These are phyloP conservation scores for Pythium plurisporium DNA, from an alignment of 352 stramenopile species.

Conservation along the genomic window DNA sequence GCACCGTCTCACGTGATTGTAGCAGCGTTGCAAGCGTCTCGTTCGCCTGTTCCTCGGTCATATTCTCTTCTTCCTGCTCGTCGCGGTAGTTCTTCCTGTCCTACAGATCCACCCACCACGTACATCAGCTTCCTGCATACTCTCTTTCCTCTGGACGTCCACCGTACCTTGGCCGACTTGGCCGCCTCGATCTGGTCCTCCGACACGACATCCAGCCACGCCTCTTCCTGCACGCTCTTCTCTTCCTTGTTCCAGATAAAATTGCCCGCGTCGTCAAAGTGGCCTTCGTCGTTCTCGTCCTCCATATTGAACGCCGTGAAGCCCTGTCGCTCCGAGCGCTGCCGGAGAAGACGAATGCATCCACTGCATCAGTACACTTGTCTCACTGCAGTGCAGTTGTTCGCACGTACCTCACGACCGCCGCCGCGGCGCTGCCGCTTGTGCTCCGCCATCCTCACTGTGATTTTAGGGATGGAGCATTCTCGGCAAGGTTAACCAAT, in stretches of 20 bases:
- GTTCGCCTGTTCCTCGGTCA: constrained; percentile 58
- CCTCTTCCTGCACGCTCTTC: constrained; percentile 73
- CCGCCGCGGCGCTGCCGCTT: constrained; percentile 23
- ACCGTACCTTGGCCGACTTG: constrained; percentile 43
- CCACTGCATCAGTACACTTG: constrained; percentile 2
- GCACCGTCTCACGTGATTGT: constrained; percentile 63
- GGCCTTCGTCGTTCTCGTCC: constrained; percentile 80
- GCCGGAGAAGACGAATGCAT: constrained; percentile 5
- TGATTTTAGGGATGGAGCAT: neutral
- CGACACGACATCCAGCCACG: constrained; percentile 71
- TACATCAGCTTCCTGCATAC: neutral
- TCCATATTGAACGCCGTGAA: constrained; percentile 83
- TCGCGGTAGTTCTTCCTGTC: constrained; percentile 52
- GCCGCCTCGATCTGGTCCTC: constrained; percentile 70
- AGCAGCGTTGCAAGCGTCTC: constrained; percentile 51
- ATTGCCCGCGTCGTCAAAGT: constrained; percentile 76
- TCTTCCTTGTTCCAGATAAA: constrained; percentile 81
- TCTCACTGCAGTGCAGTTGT: no score
- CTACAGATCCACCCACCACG: constrained; percentile 8
- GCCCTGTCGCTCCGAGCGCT: constrained; percentile 23
- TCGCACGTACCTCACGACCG: neutral
- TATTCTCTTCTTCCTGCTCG: constrained; percentile 45
- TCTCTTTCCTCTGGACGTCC: neutral
- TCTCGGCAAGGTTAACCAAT: constrained; percentile 13
- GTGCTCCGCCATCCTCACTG: constrained; percentile 9